Base-by-base conservation (phyloP, 108 stramenopile species). In the Mayamaea pseudoterrestris region DNA sequence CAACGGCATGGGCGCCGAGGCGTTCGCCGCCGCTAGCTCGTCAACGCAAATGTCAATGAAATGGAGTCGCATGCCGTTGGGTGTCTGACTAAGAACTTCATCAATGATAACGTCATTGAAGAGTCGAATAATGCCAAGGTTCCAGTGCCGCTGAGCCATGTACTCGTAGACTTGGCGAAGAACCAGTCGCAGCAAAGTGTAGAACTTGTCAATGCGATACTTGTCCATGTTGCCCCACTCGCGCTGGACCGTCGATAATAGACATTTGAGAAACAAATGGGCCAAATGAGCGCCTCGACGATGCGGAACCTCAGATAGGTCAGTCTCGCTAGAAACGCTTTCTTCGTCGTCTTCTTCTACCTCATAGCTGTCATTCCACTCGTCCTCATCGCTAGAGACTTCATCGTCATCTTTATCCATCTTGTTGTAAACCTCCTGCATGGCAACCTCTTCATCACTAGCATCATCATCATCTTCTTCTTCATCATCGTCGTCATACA, bases 151-250 rank as follows among this genome's bases (percentile, higher is more conserved):
- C 35, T 61, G 62, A 12, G 80, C 78, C 84, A 86, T 88, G 73
- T 90, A 90, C 44, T 77, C 63, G 75, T 79, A 91, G 7, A 78
- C 73, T 63, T 90, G 71, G 36, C 66, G 54, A 50, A 91, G 55
- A 62, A 82, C 73, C 25, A 74, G 49, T 27, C 94, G 73, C 37
- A 88, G 65, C 35, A 85, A 58, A 17, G 83, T 85, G 61, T 95
- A 95, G 41, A 95, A 90, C 51, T 95, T 95, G 56, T 95, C 88
- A 6, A 95, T 65, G 6, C 94, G 71, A 57, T 95, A 80, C 69
- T 91, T 87, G 61, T 95, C 94, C 60, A 95, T 80, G 41, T 74
- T 72, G 5, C 77, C 83, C 94, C 94, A 95, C 48, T 95, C 94
- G 21, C 90, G 66, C 18, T 63, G 49, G 26, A 95, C 37, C 2